Base-by-base conservation (phyloP, 108 stramenopile species). In the Discostella pseudostelligera region DNA sequence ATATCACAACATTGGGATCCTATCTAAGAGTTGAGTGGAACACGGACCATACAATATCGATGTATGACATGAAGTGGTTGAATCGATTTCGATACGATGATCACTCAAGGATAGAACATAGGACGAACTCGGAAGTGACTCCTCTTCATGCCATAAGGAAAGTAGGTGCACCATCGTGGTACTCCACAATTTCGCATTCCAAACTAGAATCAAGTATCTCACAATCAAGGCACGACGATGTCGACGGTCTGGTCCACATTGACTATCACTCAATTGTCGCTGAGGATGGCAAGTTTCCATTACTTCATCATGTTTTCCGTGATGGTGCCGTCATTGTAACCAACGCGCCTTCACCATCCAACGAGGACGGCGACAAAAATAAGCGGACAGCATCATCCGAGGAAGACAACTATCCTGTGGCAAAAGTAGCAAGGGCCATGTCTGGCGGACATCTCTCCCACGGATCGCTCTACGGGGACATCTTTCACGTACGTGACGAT, bases 391-490 rank as follows among this genome's bases (percentile, higher is more conserved):
- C 62, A 17, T 24, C 57, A 20, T 13, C 59, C 20, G 13, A 69
- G n/a, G 66, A 69, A 54, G 40, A 55, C 16, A 60, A 69, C 22
- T 60, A 55, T 39, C 62, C 79, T 8, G 86, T 87, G 10, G 74
- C 76, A 13, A 56, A 80, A 45, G 37, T 90, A 12, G 89, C 83
- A 26, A 72, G 60, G 53, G 56, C 70, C 32, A 70, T 85, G 53
- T 73, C 79, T 25, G 87, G 82, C 21, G 87, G 87, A 1, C 13
- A 46, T 5, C 62, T 91, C 36, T 91, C 90, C 11, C 90, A 92
- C 67, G 90, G 90, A 47, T 54, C 74, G 22, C 62, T 92, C n/a
- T 92, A 92, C 59, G 90, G 87, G 12, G 80, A 86, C 67, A 76
- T 82, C 25, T 92, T 92, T 70, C 84, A 85, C 36, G 90, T 92